Evolutionary conservation across 2,329 filamentous ascomycete species (phyloP).

Genomic region (Gremmenia infestans): DNA sequence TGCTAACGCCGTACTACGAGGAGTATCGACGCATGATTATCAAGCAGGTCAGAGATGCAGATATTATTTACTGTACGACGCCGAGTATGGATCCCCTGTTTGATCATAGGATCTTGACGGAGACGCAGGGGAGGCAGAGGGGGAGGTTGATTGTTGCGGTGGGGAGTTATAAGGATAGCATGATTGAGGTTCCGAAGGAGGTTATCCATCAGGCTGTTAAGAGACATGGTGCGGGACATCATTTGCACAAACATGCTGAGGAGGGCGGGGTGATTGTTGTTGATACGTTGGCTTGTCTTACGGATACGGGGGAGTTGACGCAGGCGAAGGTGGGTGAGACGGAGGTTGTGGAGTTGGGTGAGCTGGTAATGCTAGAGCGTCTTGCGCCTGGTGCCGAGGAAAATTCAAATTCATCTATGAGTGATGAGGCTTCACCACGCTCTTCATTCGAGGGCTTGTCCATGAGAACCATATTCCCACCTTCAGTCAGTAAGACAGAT

Average conservation of each 20-base stretch:
- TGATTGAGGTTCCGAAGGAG: slow-evolving; percentile 79
- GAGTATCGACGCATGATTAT: slow-evolving; percentile 63
- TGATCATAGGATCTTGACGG: slow-evolving; percentile 66
- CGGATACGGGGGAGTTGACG: slow-evolving; percentile 83
- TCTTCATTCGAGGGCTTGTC: not conserved
- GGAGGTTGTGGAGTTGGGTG: slow-evolving; percentile 82
- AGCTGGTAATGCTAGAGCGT: slow-evolving; percentile 60
- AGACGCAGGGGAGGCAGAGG: slow-evolving; percentile 62
- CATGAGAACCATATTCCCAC: not conserved
- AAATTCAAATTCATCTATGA: not conserved
- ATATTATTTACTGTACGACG: slow-evolving; percentile 86
- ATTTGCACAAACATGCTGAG: slow-evolving; percentile 61
- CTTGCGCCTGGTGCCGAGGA: not conserved
- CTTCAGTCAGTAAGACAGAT: not conserved
- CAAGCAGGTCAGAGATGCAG: slow-evolving; percentile 64
- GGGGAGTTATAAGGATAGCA: slow-evolving; percentile 63
- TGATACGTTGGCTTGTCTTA: slow-evolving; percentile 72
- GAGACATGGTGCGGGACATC: slow-evolving; percentile 48
- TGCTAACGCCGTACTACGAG: slow-evolving; percentile 64
- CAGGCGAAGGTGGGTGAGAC: slow-evolving; percentile 67
- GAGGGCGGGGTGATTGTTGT: slow-evolving; percentile 66
- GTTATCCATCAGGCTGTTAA: slow-evolving; percentile 60
- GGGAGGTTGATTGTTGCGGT: slow-evolving; percentile 68
- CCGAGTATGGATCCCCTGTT: slow-evolving; percentile 72
- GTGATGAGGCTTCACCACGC: not conserved